Base-by-base conservation (phyloP, 176 grass and related monocot species). In the Carex cristatella region DNA sequence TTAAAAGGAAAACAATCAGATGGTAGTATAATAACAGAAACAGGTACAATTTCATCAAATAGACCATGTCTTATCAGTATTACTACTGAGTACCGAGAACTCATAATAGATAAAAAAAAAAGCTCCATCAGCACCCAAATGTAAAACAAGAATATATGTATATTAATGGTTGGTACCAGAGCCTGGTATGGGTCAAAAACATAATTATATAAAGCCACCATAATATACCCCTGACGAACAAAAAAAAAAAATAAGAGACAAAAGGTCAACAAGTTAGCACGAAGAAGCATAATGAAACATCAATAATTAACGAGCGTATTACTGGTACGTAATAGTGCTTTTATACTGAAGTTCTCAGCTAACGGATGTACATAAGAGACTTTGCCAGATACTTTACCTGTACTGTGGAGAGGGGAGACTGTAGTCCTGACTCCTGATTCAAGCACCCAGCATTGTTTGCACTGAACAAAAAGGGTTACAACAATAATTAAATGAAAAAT, bases 321-420 rank as follows among this genome's bases (percentile, higher is more conserved):
- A 51, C 70, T 71, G 38, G 16, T 42, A 71, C 7, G 19, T 67
- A 31, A 31, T 67, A 67, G 65, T 67, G 65, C 5, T 15, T 40
- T 46, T 7, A 44, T 70, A 70, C 10, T 77, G 23, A 23, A 56
- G 13, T 31, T 5, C 46, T 32, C 23, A 55, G 27, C 10, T 4
- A 57, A 55, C 0, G 4, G 28, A 33, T 32, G 69, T 42, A 18
- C 12, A 73, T 48, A 10, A 51, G 7, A 54, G 2, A 57, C 16
- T 56, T 88, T 73, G 92, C 93, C 95, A 51, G 7, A 54, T 1
- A 57, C 16, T 56, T 88, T 73, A 93, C 91, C 95, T 98, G 90
- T 90, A 98, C 65, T 95, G 89, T 28, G 91, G 93, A 54, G 95
- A 98, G 14, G 89, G 95, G 74, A 93, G 93, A 70, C 89, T 98